These are phyloP conservation scores for Athelia psychrophila DNA, from an alignment of 1,284 basidiomycete genomes.

Conservation along the genomic window DNA sequence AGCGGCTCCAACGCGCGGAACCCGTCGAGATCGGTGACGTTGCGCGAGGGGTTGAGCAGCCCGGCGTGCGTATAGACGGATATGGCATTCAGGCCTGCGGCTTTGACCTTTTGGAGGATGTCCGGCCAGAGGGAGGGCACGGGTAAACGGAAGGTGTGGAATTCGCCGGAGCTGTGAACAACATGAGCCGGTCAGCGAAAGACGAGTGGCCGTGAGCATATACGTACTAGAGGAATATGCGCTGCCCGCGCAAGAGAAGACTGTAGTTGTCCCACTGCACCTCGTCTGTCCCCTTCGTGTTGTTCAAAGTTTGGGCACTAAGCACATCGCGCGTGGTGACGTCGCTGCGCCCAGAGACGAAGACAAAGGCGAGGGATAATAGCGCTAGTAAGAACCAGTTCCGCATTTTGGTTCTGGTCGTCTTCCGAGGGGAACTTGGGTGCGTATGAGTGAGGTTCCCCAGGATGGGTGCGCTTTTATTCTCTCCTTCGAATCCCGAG, in stretches of 20 bases:
- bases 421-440: no score
- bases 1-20: constrained; percentile 72
- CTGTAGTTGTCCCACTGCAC: constrained; percentile 61
- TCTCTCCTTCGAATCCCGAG: no score
- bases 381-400: no score
- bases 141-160: constrained; percentile 81
- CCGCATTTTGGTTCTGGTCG: no score
- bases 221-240: constrained; percentile 49
- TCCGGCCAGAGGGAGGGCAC: constrained; percentile 80
- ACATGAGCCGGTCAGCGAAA: neutral
- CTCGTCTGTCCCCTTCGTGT: constrained; percentile 25
- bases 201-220: constrained; percentile 15
- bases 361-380: no score
- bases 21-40: constrained; percentile 67
- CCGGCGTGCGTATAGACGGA: constrained; percentile 78
- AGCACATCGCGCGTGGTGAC: no score
- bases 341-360: no score
- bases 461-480: no score
- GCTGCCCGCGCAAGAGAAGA: constrained; percentile 49
- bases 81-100: constrained; percentile 76
- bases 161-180: constrained; percentile 60
- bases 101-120: constrained; percentile 78
- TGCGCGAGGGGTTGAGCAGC: constrained; percentile 71
- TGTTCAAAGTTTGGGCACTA: no score
- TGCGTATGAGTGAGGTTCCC: no score